phyloP scores from a whole-genome alignment of 768 basidiomycete genomes.

The Mrakia blollopis region DNA sequence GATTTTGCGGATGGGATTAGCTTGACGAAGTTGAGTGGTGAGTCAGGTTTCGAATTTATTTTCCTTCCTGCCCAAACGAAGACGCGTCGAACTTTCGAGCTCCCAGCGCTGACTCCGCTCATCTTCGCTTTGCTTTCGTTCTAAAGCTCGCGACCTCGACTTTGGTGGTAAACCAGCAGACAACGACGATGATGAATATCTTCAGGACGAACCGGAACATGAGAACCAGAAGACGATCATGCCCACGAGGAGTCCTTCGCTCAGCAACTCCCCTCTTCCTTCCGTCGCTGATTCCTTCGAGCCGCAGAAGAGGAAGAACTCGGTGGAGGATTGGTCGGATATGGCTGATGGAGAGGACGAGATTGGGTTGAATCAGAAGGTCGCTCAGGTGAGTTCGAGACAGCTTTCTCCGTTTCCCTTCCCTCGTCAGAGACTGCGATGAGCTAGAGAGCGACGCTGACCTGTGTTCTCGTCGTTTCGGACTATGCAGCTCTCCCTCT shows the following conservation, averaged over 20 bases:
- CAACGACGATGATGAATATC: conserved; percentile 8
- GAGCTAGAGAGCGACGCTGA: not conserved
- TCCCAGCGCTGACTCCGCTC: not conserved
- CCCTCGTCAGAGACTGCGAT: not conserved
- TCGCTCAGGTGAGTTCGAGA: conserved; percentile 57
- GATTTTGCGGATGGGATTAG: conserved; percentile 95
- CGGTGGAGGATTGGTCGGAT: conserved; percentile 86
- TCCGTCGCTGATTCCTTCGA: not conserved
- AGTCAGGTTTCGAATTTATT: not conserved
- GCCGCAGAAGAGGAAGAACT: not conserved
- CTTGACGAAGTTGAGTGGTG: conserved; percentile 72
- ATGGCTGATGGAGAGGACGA: conserved; percentile 74
- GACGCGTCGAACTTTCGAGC: not conserved
- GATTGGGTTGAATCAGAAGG: conserved; percentile 63
- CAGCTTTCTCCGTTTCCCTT: not conserved
- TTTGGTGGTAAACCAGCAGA: not conserved
- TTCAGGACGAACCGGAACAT: conserved; percentile 37
- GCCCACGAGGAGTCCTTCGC: conserved; percentile 36
- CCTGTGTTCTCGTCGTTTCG: not conserved
- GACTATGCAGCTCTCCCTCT: not conserved
- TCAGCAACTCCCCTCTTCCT: not conserved
- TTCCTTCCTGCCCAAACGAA: not conserved
- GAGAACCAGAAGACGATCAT: conserved; percentile 40
- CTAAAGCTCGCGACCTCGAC: not conserved
- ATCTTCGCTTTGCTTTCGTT: not conserved